These are phyloP conservation scores for Candida wancherniae DNA, from an alignment of 805 yeast genomes.

Conservation along the genomic window DNA sequence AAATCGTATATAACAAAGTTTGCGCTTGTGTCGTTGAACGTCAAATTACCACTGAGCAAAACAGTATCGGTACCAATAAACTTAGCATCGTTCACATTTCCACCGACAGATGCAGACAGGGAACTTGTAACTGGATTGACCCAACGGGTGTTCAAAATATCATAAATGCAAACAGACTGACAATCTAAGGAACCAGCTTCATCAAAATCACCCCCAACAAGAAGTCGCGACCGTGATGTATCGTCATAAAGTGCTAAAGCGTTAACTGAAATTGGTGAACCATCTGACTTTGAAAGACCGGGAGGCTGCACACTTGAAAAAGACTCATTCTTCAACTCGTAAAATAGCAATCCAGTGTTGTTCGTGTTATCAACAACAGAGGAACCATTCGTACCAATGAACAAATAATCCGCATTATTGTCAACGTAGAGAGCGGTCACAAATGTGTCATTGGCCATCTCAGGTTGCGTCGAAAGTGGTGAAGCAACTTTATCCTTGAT, in stretches of 20 bases:
- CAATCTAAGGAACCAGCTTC: slow-evolving; percentile 56
- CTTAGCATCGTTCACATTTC: slow-evolving; percentile 46
- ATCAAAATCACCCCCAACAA: slow-evolving; percentile 72
- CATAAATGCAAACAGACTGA: slow-evolving; percentile 61
- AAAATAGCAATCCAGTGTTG: slow-evolving; percentile 47
- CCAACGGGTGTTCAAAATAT: slow-evolving; percentile 53
- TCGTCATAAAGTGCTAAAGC: slow-evolving; percentile 32
- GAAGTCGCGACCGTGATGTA: slow-evolving; percentile 32
- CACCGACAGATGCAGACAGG: slow-evolving; percentile 32
- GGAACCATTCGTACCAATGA: slow-evolving; percentile 44
- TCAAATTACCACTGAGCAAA: slow-evolving; percentile 50
- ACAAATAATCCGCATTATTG: slow-evolving; percentile 28
- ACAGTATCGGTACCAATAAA: slow-evolving; percentile 38
- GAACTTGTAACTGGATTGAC: slow-evolving; percentile 31
- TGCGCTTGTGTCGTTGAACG: slow-evolving; percentile 29
- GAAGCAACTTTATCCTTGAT: slow-evolving; percentile 18
- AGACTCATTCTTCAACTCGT: slow-evolving; percentile 41
- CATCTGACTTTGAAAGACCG: slow-evolving; percentile 36
- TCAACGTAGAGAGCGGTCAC: slow-evolving; percentile 35
- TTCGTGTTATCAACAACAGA: slow-evolving; percentile 19
- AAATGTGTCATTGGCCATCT: slow-evolving; percentile 23
- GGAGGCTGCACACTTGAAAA: slow-evolving; percentile 49
- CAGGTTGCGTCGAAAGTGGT: slow-evolving; percentile 19
- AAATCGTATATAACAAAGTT: slow-evolving; percentile 56
- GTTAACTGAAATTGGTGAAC: slow-evolving; percentile 37